Evolutionary conservation across 306 rosid genomes (phyloP).

Genomic region (Trichosanthes truncata): DNA sequence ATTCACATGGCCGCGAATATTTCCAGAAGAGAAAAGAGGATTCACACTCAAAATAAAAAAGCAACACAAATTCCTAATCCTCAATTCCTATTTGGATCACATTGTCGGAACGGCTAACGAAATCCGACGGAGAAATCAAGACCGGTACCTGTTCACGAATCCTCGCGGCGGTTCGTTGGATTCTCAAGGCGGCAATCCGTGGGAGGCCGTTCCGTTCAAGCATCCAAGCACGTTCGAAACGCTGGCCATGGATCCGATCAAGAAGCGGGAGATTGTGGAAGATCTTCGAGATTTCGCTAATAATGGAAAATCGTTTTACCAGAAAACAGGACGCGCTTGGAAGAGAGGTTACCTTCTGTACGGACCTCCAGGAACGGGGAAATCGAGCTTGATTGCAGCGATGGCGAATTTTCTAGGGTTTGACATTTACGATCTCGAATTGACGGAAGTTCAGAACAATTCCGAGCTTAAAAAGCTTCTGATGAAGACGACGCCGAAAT

Average conservation of each 20-base stretch:
- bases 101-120: constrained; percentile 69
- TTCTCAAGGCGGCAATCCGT: constrained; percentile 54
- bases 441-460: constrained; percentile 81
- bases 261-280: constrained; percentile 53
- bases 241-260: constrained; percentile 71
- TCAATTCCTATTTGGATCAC: constrained; percentile 59
- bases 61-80: constrained; percentile 38
- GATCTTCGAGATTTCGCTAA: constrained; percentile 63
- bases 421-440: constrained; percentile 80
- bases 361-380: constrained; percentile 90
- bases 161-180: constrained; percentile 76
- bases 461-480: constrained; percentile 75
- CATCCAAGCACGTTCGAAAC: constrained; percentile 93
- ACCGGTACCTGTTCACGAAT: constrained; percentile 62
- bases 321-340: constrained; percentile 89
- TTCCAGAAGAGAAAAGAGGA: constrained; percentile 79
- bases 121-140: constrained; percentile 62
- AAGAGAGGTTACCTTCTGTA: constrained; percentile 80
- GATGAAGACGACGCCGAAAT: constrained; percentile 84
- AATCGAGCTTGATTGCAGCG: constrained; percentile 91
- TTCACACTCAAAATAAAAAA: constrained; percentile 76
- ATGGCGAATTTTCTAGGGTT: constrained; percentile 82
- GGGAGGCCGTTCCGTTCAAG: constrained; percentile 93
- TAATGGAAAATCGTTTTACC: constrained; percentile 55
- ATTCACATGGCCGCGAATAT: constrained; percentile 60